Percentiles rank a stretch among this genome's conserved stretches.
These are phyloP conservation scores for Kwoniella dendrophila DNA, from an alignment of 768 basidiomycete genomes.

Conservation along the genomic window DNA sequence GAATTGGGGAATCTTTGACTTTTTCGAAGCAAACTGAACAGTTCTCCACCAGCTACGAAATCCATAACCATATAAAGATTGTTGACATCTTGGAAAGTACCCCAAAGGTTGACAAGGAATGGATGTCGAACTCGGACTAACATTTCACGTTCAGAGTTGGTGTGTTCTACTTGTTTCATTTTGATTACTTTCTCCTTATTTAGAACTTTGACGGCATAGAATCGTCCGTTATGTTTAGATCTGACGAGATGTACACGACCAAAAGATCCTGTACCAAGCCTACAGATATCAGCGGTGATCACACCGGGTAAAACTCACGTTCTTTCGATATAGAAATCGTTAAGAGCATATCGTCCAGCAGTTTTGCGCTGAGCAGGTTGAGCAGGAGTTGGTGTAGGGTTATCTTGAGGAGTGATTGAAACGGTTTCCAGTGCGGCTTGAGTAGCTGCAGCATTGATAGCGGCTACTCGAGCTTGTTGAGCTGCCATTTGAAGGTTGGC, in stretches of 20 bases:
- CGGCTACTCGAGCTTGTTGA: slow-evolving; percentile 54
- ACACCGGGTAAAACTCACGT: slow-evolving; percentile 40
- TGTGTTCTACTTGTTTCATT: slow-evolving; percentile 59
- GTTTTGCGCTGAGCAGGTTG: slow-evolving; percentile 51
- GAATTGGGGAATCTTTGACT: slow-evolving; percentile 65
- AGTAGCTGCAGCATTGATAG: slow-evolving; percentile 54
- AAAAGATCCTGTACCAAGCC: slow-evolving; percentile 55
- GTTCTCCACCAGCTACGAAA: slow-evolving; percentile 57
- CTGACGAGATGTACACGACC: slow-evolving; percentile 63
- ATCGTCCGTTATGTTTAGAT: slow-evolving; percentile 90
- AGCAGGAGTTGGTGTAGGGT: slow-evolving; percentile 20
- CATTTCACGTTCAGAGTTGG: slow-evolving; percentile 58
- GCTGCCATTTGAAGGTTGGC: slow-evolving; percentile 52
- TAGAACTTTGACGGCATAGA: slow-evolving; percentile 93
- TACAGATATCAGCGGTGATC: slow-evolving; percentile 17
- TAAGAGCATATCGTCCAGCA: slow-evolving; percentile 53
- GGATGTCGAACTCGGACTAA: slow-evolving; percentile 57
- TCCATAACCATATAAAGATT: slow-evolving; percentile 59
- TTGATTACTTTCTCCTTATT: slow-evolving; percentile 88
- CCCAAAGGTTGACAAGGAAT: slow-evolving; percentile 94
- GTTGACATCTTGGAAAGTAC: slow-evolving; percentile 60
- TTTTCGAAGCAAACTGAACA: slow-evolving; percentile 83
- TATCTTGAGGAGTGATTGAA: slow-evolving; percentile 21
- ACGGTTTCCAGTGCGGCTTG: slow-evolving; percentile 52
- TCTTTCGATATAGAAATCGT: slow-evolving; percentile 54